phyloP scores from a whole-genome alignment of 2,329 filamentous ascomycete genomes.

The Clonostachys chloroleuca region DNA sequence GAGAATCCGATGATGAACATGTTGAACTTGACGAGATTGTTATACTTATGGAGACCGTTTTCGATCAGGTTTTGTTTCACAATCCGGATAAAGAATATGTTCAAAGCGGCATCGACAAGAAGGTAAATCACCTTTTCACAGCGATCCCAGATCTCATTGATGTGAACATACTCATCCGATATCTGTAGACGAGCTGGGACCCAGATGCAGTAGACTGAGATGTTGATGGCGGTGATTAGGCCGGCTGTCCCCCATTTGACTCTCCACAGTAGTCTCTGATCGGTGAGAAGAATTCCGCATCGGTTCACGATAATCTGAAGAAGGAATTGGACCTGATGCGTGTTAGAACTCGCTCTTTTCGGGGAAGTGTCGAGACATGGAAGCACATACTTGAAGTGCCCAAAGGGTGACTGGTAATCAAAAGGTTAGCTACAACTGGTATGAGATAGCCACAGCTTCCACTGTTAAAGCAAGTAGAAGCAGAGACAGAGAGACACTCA shows the following conservation, averaged over 20 bases:
- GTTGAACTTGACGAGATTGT: conserved; percentile 31
- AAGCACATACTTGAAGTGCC: too few relatives aligned
- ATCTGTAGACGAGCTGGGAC: conserved; percentile 39
- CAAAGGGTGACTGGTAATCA: too few relatives aligned
- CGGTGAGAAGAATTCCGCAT: conserved; percentile 36
- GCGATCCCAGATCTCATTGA: conserved; percentile 45
- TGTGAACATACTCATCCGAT: conserved; percentile 25
- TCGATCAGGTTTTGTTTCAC: conserved; percentile 39
- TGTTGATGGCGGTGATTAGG: conserved; percentile 37
- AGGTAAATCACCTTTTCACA: conserved; percentile 42
- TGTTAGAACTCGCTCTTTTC: too few relatives aligned
- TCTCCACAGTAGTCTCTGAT: conserved; percentile 23
- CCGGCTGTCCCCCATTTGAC: conserved; percentile 37
- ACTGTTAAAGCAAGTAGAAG: too few relatives aligned
- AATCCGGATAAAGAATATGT: conserved; percentile 37
- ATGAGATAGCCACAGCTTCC: too few relatives aligned
- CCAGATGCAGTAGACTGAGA: conserved; percentile 46
- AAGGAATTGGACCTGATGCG: conserved; percentile 28
- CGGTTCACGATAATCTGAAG: conserved; percentile 50
- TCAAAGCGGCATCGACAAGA: conserved; percentile 37
- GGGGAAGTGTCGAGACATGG: too few relatives aligned
- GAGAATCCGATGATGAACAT: conserved; percentile 19
- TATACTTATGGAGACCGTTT: conserved; percentile 43
- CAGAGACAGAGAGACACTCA: too few relatives aligned
- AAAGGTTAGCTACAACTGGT: too few relatives aligned